Evolutionary conservation across 2,329 filamentous ascomycete species (phyloP), one percentile per base, ranked within the genome.

Genomic region (Botryotinia globosa): DNA sequence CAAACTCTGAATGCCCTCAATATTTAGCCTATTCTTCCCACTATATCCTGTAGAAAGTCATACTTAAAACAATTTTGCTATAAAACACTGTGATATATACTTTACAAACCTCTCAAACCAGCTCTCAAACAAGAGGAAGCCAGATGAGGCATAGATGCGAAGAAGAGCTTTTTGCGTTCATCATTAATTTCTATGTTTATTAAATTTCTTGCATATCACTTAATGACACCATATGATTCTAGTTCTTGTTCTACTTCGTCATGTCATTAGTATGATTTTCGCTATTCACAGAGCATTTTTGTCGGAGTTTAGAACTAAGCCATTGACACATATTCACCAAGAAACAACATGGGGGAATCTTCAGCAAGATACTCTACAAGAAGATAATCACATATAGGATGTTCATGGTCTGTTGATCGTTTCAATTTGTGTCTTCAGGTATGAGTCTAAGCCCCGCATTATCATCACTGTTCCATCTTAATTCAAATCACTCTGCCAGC

Each of bases 361-460:
- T 12, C 7, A 63, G 3, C 3, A 8, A 2, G 14, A 44, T 42
- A 29, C 5, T 0, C 6, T 18, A 16, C 16, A 0, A 5, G 8
- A 2, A 0, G 2, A 22, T 39, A 1, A n/a, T 44, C 16, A 42
- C 25, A 22, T 56, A 25, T 9, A 7, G 10, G 14, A 22, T 32
- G 1, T 67, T 48, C 20, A 56, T 42, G 16, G 1, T 44, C 25
- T 20, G 2, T 29, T 44, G 25, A 29, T 10, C 29, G 4, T 42
- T 32, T 56, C 48, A 29, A 56, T 56, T 67, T 32, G 1, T 32
- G 42, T 56, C 9, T n/a, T 22, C 37, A 18, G 18, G 6, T 56
- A 0, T 12, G 8, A 6, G 16, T 44, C 7, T 16, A 56, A 9
- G 1, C 42, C 5, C 22, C 20, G 10, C 34, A 16, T 32, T 16